Conservation (phyloP, 1,139 yeast genomes). For the Hansenula lynferdii region DNA sequence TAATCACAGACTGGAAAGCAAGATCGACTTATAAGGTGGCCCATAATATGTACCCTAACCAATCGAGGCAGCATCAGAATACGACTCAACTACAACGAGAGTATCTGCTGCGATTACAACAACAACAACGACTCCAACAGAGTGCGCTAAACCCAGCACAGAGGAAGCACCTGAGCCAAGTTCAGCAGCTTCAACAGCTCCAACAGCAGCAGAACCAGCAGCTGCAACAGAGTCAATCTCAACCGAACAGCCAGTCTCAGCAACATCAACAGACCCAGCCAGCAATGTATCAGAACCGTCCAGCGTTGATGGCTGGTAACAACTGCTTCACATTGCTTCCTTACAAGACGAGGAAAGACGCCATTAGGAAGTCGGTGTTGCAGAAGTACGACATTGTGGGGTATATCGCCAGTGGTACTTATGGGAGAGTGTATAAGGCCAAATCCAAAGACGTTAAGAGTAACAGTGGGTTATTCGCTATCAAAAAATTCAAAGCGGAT, state of each 20-base stretch:
- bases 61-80: constrained; percentile 4
- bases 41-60: background rate
- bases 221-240: constrained; percentile 5
- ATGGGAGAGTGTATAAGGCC: constrained; percentile 96
- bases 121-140: constrained; percentile 7
- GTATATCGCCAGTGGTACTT: constrained; percentile 97
- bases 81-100: constrained; percentile 19
- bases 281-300: constrained; percentile 15
- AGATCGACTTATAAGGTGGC: background rate
- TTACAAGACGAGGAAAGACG: constrained; percentile 68
- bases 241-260: background rate
- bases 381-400: constrained; percentile 86
- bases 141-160: background rate
- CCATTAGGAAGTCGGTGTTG: constrained; percentile 63
- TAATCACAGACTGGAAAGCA: no score
- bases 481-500: constrained; percentile 92
- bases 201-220: constrained; percentile 9
- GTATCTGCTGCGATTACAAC: constrained; percentile 16
- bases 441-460: constrained; percentile 37
- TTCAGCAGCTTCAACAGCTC: constrained; percentile 1
- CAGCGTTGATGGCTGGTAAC: constrained; percentile 59
- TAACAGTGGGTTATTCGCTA: constrained; percentile 47
- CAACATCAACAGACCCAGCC: constrained; percentile 4
- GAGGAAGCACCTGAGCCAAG: constrained; percentile 1
- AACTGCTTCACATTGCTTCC: constrained; percentile 70